Conservation (phyloP, 1,284 basidiomycete species). For the Papiliotrema fonsecae region DNA sequence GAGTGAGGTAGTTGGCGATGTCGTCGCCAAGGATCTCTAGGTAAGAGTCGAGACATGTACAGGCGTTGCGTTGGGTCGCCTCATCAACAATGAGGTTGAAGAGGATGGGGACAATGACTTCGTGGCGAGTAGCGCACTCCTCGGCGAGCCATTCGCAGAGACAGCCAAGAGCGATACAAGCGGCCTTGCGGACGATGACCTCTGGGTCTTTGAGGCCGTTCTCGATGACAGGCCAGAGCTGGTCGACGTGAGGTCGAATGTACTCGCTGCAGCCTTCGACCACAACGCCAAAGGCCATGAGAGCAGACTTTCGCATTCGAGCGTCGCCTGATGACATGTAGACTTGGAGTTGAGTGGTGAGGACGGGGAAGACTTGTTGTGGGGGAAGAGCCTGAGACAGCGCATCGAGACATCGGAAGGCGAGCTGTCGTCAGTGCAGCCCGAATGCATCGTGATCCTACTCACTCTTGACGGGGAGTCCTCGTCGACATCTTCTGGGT, state of each 20-base stretch:
- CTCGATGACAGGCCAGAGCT: constrained; percentile 94
- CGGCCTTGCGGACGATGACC: constrained; percentile 83
- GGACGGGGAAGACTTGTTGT: constrained; percentile 90
- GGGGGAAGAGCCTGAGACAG: constrained; percentile 93
- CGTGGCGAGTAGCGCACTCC: constrained; percentile 81
- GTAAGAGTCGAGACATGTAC: constrained; percentile 92
- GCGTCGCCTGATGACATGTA: constrained; percentile 80
- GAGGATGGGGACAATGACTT: constrained; percentile 79
- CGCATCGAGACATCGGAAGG: constrained; percentile 90
- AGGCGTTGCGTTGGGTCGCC: constrained; percentile 83
- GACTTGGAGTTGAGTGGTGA: constrained; percentile 72
- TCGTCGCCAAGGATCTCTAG: constrained; percentile 90
- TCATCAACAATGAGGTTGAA: constrained; percentile 86
- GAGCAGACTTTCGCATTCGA: constrained; percentile 78
- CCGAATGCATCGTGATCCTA: constrained; percentile 13
- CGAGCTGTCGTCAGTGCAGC: constrained; percentile 56
- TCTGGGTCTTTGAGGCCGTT: constrained; percentile 80
- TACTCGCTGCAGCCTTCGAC: constrained; percentile 98
- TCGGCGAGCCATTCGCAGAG: constrained; percentile 98
- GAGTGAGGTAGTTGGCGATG: constrained; percentile 79
- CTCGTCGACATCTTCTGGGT: constrained; percentile 71
- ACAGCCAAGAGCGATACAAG: constrained; percentile 92
- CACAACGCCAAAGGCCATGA: constrained; percentile 91
- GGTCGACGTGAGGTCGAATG: constrained; percentile 87
- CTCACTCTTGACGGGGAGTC: constrained; percentile 83